Base-by-base conservation (phyloP, 495 filamentous ascomycete genomes). In the Xylaria palmicola region DNA sequence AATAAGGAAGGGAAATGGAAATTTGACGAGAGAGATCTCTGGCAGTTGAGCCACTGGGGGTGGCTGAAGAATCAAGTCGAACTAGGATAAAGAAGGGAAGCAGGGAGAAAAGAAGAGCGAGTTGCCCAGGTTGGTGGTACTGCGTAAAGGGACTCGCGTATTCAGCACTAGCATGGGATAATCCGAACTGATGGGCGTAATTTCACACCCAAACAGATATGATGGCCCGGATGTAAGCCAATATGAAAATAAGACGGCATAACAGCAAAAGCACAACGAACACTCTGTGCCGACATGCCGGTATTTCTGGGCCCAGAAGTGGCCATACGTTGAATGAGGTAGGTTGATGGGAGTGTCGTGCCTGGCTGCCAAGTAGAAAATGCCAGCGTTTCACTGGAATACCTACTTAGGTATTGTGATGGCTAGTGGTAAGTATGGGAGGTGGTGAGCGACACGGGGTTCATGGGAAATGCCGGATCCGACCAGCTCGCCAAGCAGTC, bases 1-100 rank as follows among this genome's bases (percentile, higher is more conserved):
- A n/a, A n/a, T 20, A 7, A 5, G 37, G 39, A 30, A 43, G 9
- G 29, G 17, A 56, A 56, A 56, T 56, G 53, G 53, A 56, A 56
- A 43, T 56, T 56, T 26, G 22, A 30, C 3, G 44, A 30, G 15
- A 26, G 26, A 8, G 29, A 24, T 44, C 22, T 54, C 12, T 19
- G 37, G 9, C 17, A 19, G 27, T 44, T n/a, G 39, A 44, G 53
- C 27, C 22, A 24, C 27, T 44, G 53, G 53, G 53, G 39, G 53
- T 56, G 53, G 53, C 53, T 43, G 26, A 34, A 43, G 53, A 56
- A 43, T 12, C 8, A 10, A 20, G 41, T 22, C 41, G 13, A n/a
- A n/a, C n/a, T n/a, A n/a, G n/a, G n/a, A n/a, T n/a, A n/a, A n/a
- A n/a, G n/a, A n/a, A n/a, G n/a, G n/a, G n/a, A n/a, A n/a, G n/a